Conservation (phyloP, 305 asterid genomes). For the Plantago rigida region DNA sequence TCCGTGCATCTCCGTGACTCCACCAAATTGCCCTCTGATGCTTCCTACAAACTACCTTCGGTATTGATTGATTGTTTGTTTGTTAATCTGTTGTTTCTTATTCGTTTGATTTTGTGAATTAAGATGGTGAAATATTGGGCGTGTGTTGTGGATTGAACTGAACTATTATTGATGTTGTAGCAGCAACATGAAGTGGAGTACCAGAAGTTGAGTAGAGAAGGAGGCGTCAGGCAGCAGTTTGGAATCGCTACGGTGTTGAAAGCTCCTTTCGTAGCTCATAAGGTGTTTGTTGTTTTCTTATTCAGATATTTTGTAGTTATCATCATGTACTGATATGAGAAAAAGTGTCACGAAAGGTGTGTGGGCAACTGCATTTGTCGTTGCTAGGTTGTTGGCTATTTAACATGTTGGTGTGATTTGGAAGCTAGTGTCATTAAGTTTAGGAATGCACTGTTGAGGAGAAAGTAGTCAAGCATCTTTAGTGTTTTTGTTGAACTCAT, state of each 20-base stretch:
- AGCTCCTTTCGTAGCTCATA: constrained; percentile 41
- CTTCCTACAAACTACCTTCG: constrained; percentile 43
- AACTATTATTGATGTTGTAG: no score
- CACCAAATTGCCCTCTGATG: constrained; percentile 47
- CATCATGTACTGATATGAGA: no score
- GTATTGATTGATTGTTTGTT: constrained; percentile 22
- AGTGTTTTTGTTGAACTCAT: constrained; percentile 60
- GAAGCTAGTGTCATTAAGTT: constrained; percentile 24
- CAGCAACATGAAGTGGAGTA: constrained; percentile 60
- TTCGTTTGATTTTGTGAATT: not conserved
- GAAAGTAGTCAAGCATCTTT: constrained; percentile 34
- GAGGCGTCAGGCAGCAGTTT: constrained; percentile 35
- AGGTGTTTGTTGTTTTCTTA: constrained; percentile 44
- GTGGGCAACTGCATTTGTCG: constrained; percentile 9
- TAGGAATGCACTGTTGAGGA: constrained; percentile 27
- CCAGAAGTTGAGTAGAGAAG: constrained; percentile 53
- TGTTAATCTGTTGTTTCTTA: not conserved
- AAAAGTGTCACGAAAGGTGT: no score
- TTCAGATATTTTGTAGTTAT: not conserved
- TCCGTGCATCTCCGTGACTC: constrained; percentile 44
- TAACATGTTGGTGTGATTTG: constrained; percentile 21
- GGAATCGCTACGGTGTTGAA: constrained; percentile 38
- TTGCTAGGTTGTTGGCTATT: constrained; percentile 15
- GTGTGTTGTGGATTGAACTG: constrained; percentile 32
- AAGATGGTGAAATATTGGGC: not conserved